phyloP scores from a whole-genome alignment of 139 green algal species.

The Chlorella sp. region DNA sequence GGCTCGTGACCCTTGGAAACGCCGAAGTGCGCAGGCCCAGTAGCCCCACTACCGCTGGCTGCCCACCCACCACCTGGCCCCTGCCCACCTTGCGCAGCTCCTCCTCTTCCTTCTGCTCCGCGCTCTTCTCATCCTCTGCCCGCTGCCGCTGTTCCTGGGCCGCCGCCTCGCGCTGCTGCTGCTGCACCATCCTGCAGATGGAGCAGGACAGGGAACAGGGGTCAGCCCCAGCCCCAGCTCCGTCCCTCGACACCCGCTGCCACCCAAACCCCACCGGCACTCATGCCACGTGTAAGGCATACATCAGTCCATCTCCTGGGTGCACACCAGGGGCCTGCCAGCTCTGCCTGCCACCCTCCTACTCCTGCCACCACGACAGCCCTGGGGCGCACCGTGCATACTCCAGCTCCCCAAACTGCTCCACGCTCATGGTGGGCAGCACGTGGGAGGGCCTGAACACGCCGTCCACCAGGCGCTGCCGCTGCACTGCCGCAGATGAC shows the following conservation, averaged over 20 bases:
- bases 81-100: slow-evolving; percentile 49
- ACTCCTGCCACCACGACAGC: background rate
- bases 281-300: too few relatives aligned
- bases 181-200: slow-evolving; percentile 1
- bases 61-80: too few relatives aligned
- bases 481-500: background rate
- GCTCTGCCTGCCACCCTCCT: background rate
- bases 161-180: slow-evolving; percentile 11
- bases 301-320: background rate
- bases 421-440: slow-evolving; percentile 75
- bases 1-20: too few relatives aligned
- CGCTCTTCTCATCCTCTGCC: slow-evolving; percentile 28
- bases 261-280: too few relatives aligned
- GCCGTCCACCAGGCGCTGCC: slow-evolving; percentile 29
- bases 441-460: slow-evolving; percentile 85
- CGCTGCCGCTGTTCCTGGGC: slow-evolving; percentile 56
- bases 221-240: too few relatives aligned
- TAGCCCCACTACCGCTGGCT: too few relatives aligned
- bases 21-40: too few relatives aligned
- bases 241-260: too few relatives aligned
- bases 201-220: background rate
- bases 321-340: background rate
- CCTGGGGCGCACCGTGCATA: background rate
- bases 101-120: slow-evolving; percentile 72
- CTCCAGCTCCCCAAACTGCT: slow-evolving; percentile 34